Percentiles rank a stretch among this genome's conserved stretches.
Conservation (phyloP, 306 rosid species). For the Heteromeles arbutifolia region DNA sequence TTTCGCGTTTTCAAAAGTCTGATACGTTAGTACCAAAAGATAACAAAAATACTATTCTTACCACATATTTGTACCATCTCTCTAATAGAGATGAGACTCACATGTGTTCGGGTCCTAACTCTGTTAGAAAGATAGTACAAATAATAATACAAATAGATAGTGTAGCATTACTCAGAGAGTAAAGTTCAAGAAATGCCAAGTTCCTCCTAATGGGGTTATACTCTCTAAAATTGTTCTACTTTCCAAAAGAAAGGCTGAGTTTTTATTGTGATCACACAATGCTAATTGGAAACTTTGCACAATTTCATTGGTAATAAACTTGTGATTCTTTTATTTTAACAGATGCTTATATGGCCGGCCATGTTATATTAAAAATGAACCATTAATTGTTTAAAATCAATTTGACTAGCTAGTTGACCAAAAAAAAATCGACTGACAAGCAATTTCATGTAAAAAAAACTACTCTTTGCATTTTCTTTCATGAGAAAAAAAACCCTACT, state of each 20-base stretch:
- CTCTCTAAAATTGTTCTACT: neutral
- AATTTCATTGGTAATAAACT: neutral
- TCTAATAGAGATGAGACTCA: no score
- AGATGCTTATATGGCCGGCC: neutral
- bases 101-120: no score
- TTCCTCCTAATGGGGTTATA: neutral
- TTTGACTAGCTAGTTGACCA: neutral
- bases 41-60: no score
- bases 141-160: no score
- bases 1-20: neutral
- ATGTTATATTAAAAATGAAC: neutral
- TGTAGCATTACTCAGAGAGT: no score
- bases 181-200: neutral
- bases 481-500: neutral
- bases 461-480: neutral
- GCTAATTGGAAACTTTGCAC: neutral
- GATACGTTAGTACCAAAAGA: neutral
- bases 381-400: neutral
- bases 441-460: neutral
- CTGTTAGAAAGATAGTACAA: no score
- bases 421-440: neutral
- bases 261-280: neutral
- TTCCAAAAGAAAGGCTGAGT: neutral
- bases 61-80: accelerated
- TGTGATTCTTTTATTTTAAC: neutral